Percentiles rank a stretch among this genome's conserved stretches.
phyloP scores from a whole-genome alignment of 2,329 filamentous ascomycete species.

The Rhinocladiella similis region DNA sequence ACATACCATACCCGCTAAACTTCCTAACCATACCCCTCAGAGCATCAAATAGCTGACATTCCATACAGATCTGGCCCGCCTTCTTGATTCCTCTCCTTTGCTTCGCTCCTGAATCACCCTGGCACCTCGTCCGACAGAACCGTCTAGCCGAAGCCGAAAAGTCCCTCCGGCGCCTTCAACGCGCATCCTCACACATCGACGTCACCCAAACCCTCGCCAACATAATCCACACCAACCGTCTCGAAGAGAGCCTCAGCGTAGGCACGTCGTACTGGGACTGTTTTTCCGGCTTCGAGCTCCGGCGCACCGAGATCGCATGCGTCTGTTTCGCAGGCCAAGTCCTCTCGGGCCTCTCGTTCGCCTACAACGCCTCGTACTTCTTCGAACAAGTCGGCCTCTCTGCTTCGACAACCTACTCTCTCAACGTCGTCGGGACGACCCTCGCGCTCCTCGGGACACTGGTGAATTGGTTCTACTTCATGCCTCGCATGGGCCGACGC shows the following conservation, averaged over 20 bases:
- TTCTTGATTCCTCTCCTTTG: conserved; percentile 27
- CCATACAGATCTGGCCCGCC: conserved; percentile 25
- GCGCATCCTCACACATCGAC: conserved; percentile 18
- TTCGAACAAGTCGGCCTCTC: conserved; percentile 42
- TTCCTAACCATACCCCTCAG: background rate
- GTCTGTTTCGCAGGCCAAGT: conserved; percentile 40
- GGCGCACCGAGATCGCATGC: conserved; percentile 45
- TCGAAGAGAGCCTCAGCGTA: conserved; percentile 31
- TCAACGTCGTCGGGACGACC: conserved; percentile 58
- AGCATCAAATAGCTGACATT: background rate
- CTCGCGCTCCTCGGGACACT: conserved; percentile 56
- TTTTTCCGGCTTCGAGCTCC: conserved; percentile 36
- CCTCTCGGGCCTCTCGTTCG: conserved; percentile 37
- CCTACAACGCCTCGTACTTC: conserved; percentile 41
- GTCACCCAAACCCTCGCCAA: conserved; percentile 34
- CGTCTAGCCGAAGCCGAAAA: conserved; percentile 29
- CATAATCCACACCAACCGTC: conserved; percentile 40
- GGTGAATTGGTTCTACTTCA: conserved; percentile 50
- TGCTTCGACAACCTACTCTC: conserved; percentile 36
- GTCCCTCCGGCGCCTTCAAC: conserved; percentile 29
- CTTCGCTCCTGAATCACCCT: conserved; percentile 32
- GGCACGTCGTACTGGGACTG: conserved; percentile 35
- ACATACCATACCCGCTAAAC: too few species aligned
- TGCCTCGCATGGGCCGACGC: conserved; percentile 39
- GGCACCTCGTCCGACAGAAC: conserved; percentile 30